These are phyloP conservation scores for Sarocladiaceae sp. DNA, from an alignment of 2,329 filamentous ascomycete genomes.

Conservation along the genomic window DNA sequence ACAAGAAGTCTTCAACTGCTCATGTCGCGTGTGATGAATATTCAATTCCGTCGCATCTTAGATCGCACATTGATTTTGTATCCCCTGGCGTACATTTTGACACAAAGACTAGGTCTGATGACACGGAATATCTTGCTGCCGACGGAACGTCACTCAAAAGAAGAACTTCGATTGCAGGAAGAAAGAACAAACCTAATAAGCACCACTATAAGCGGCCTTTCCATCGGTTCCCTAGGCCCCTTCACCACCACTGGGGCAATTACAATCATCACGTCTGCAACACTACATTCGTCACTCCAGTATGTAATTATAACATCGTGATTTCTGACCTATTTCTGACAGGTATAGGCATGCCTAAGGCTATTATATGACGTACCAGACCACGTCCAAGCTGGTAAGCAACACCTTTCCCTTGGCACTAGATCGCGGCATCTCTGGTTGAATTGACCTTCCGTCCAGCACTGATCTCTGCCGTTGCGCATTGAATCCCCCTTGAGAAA, in stretches of 20 bases:
- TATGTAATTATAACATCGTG: neutral
- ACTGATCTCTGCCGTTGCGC: too few species aligned
- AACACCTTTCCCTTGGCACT: too few species aligned
- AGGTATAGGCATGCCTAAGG: neutral
- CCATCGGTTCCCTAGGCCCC: neutral
- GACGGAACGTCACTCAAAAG: neutral
- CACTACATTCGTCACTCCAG: neutral
- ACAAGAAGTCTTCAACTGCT: neutral
- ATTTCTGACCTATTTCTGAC: neutral
- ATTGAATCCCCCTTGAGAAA: neutral
- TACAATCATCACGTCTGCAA: neutral
- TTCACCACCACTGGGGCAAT: neutral
- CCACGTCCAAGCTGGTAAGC: neutral
- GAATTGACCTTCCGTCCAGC: too few species aligned
- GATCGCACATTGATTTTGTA: neutral
- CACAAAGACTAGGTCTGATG: neutral
- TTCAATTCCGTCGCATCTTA: neutral
- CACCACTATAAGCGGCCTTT: neutral
- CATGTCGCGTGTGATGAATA: neutral
- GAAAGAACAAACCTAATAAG: neutral
- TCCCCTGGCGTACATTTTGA: conserved; percentile 5
- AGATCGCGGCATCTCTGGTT: too few species aligned
- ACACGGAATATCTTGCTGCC: neutral
- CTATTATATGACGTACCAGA: neutral
- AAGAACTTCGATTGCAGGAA: neutral